These are phyloP conservation scores for Paramecium caudatum DNA, from an alignment of 73 alveolate genomes.

Conservation along the genomic window DNA sequence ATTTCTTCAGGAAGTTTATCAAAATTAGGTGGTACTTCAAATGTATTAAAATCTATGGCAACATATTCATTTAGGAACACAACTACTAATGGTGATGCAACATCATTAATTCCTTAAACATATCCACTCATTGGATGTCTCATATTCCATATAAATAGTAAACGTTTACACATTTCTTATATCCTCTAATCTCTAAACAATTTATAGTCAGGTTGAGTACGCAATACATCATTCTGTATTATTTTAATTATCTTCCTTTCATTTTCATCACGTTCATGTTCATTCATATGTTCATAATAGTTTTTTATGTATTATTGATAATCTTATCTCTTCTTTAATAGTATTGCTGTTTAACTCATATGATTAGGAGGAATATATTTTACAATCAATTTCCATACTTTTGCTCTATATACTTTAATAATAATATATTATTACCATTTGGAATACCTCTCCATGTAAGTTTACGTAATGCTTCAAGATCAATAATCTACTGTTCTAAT, in stretches of 20 bases:
- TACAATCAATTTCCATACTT: slow-evolving; percentile 73
- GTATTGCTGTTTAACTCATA: slow-evolving; percentile 55
- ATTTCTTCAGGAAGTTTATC: slow-evolving; percentile 74
- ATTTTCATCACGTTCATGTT: slow-evolving; percentile 75
- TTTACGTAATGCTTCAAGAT: slow-evolving; percentile 20
- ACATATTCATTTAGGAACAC: slow-evolving; percentile 73
- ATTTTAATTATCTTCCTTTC: slow-evolving; percentile 66
- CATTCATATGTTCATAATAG: slow-evolving; percentile 72
- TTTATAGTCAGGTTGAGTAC: slow-evolving; percentile 74
- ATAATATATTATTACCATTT: slow-evolving; percentile 21
- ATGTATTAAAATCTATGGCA: slow-evolving; percentile 65
- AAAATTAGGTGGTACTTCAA: slow-evolving; percentile 72
- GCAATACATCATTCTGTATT: slow-evolving; percentile 67
- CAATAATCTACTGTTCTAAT: slow-evolving; percentile 44
- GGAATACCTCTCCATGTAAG: slow-evolving; percentile 69
- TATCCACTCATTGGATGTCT: slow-evolving; percentile 78
- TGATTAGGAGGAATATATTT: slow-evolving; percentile 77
- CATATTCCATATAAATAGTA: slow-evolving; percentile 74
- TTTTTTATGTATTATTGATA: slow-evolving; percentile 65
- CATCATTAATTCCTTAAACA: slow-evolving; percentile 78
- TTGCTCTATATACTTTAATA: slow-evolving; percentile 65
- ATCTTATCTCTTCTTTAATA: slow-evolving; percentile 69
- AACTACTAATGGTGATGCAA: slow-evolving; percentile 70
- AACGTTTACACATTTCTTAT: slow-evolving; percentile 57
- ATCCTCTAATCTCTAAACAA: slow-evolving; percentile 68